Percentiles rank a stretch among this genome's conserved stretches.
These are phyloP conservation scores for Trichomonascaceae sp. DNA, from an alignment of 1,139 yeast species.

Conservation along the genomic window DNA sequence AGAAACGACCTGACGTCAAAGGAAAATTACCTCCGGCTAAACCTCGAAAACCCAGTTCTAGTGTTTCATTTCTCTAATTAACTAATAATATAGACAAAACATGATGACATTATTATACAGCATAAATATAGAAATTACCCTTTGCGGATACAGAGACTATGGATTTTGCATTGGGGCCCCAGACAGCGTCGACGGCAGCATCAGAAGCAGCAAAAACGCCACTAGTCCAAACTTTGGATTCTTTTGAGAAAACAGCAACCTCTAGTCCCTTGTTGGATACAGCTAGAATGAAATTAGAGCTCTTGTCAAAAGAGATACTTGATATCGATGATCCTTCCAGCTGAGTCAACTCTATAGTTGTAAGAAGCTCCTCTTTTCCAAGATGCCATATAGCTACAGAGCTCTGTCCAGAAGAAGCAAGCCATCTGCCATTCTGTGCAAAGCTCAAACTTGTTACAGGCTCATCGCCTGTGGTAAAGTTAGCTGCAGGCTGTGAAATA, in stretches of 20 bases:
- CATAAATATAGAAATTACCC: conserved; percentile 19
- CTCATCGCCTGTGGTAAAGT: conserved; percentile 24
- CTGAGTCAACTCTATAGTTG: conserved; percentile 22
- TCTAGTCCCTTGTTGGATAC: conserved; percentile 17
- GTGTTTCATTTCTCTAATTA: conserved; percentile 1
- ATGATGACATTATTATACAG: conserved; percentile 3
- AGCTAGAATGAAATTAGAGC: conserved; percentile 29
- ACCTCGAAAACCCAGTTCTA: conserved; percentile 15
- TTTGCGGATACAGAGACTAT: conserved; percentile 19
- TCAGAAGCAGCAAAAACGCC: conserved; percentile 8
- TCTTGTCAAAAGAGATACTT: conserved; percentile 41
- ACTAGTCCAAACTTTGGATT: conserved; percentile 18
- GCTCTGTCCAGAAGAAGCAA: conserved; percentile 32
- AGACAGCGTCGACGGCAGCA: conserved; percentile 16
- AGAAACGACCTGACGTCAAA: conserved; percentile 10
- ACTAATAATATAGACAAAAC: background rate
- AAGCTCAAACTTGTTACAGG: conserved; percentile 42
- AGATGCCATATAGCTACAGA: conserved; percentile 24
- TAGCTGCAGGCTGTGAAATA: conserved; percentile 32
- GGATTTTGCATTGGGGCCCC: conserved; percentile 20
- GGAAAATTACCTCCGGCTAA: conserved; percentile 12
- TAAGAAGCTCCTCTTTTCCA: conserved; percentile 18
- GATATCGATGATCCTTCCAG: conserved; percentile 10
- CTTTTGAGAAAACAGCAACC: conserved; percentile 19
- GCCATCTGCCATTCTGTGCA: conserved; percentile 69